These are phyloP conservation scores for Calophaca sinica DNA, from an alignment of 306 rosid species.

Conservation along the genomic window DNA sequence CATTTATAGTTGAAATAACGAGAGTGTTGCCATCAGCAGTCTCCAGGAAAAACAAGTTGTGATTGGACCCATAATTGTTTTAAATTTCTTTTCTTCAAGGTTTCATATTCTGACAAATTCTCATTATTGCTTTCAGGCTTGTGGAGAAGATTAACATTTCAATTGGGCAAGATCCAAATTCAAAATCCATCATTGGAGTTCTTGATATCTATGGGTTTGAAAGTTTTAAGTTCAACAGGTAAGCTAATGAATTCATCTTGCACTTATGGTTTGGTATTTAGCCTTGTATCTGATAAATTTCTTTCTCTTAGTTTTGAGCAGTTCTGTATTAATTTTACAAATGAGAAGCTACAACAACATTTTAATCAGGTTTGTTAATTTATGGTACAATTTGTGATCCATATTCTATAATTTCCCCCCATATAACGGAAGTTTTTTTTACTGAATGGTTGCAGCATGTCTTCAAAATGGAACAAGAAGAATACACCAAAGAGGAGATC, in stretches of 20 bases:
- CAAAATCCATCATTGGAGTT: constrained; percentile 95
- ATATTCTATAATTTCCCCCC: constrained; percentile 29
- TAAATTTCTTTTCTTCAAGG: constrained; percentile 37
- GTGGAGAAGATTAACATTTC: constrained; percentile 95
- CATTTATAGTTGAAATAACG: constrained; percentile 26
- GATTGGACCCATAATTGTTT: constrained; percentile 4
- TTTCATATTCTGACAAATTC: constrained; percentile 48
- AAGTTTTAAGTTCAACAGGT: constrained; percentile 98
- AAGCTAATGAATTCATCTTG: constrained; percentile 45
- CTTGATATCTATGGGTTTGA: constrained; percentile 99
- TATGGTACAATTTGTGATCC: constrained; percentile 40
- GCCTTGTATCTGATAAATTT: constrained; percentile 50
- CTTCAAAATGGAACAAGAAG: constrained; percentile 99
- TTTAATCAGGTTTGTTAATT: constrained; percentile 87
- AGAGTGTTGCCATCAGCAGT: constrained; percentile 2
- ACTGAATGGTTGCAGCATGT: constrained; percentile 81
- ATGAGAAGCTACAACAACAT: constrained; percentile 99
- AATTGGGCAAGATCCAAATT: constrained; percentile 97
- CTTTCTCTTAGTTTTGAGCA: constrained; percentile 83
- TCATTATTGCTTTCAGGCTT: constrained; percentile 64
- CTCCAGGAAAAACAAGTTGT: background rate
- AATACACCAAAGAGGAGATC: constrained; percentile 95
- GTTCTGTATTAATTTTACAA: constrained; percentile 98
- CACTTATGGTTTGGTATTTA: constrained; percentile 32
- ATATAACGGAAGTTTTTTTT: constrained; percentile 37